Percentiles rank a stretch among this genome's conserved stretches.
Conservation (phyloP, 225 moss, liverwort and hornwort genomes). For the Pseudisothecium myosuroides region DNA sequence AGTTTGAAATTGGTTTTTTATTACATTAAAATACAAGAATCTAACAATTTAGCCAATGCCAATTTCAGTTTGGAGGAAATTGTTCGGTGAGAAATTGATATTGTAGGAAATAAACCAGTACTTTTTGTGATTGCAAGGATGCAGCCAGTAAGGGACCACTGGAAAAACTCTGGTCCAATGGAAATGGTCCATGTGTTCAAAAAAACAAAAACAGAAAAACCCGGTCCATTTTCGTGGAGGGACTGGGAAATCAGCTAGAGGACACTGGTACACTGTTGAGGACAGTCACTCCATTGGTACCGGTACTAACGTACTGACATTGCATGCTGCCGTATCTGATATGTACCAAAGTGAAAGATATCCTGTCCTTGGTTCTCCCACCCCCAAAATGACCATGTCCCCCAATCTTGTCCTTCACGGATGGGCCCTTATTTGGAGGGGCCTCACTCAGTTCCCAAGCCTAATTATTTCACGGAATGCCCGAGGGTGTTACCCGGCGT, state of each 20-base stretch:
- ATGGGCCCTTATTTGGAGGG: no score
- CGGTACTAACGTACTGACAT: background rate
- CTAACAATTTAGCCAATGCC: background rate
- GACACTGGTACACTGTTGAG: background rate
- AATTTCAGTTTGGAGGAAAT: background rate
- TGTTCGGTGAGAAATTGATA: background rate
- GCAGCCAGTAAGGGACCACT: no score
- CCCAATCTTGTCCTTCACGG: background rate
- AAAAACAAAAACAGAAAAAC: no score
- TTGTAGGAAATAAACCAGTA: no score
- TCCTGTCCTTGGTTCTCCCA: background rate
- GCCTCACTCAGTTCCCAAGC: background rate
- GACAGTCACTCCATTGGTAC: background rate
- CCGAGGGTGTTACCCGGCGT: no score
- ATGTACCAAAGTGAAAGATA: background rate
- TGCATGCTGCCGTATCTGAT: background rate
- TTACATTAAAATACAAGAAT: background rate
- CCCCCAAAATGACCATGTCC: background rate
- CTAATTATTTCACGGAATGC: no score
- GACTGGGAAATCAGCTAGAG: no score
- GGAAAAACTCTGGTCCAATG: no score
- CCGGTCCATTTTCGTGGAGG: accelerated
- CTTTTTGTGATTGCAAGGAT: no score
- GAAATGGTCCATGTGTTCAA: no score
- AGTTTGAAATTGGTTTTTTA: background rate